phyloP scores from a whole-genome alignment of 345 rosid genomes.

The Gossypium sturtianum region DNA sequence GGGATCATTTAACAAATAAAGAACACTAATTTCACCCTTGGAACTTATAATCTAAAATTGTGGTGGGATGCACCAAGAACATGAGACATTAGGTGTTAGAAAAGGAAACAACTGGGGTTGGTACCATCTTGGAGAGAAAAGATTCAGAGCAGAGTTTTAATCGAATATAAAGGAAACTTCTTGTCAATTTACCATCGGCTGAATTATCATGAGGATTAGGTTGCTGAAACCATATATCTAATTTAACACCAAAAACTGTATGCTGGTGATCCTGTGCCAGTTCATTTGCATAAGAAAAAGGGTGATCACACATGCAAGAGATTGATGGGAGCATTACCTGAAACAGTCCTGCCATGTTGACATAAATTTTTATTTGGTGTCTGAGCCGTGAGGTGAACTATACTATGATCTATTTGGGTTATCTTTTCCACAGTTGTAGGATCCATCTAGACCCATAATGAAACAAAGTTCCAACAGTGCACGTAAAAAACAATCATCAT shows the following conservation, averaged over 20 bases:
- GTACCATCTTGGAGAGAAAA: background rate
- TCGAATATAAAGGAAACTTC: background rate
- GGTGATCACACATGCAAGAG: background rate
- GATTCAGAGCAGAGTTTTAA: background rate
- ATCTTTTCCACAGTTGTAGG: background rate
- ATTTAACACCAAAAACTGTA: background rate
- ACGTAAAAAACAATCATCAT: background rate
- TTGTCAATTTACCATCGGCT: background rate
- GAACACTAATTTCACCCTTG: background rate
- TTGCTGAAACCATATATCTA: background rate
- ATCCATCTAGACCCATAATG: background rate
- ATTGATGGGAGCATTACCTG: background rate
- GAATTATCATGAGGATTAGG: background rate
- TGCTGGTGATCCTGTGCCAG: background rate
- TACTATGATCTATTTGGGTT: background rate
- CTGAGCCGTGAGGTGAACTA: background rate
- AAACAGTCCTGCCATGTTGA: background rate
- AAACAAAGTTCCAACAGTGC: background rate
- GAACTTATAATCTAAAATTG: slow-evolving; percentile 9
- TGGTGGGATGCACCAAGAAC: slow-evolving; percentile 16
- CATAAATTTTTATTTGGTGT: too few species aligned
- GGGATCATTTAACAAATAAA: background rate
- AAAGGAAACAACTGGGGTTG: background rate
- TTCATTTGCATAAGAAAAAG: background rate
- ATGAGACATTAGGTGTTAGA: slow-evolving; percentile 9